Base-by-base conservation (phyloP, 1,284 basidiomycete species). In the Thecaphora frezii region DNA sequence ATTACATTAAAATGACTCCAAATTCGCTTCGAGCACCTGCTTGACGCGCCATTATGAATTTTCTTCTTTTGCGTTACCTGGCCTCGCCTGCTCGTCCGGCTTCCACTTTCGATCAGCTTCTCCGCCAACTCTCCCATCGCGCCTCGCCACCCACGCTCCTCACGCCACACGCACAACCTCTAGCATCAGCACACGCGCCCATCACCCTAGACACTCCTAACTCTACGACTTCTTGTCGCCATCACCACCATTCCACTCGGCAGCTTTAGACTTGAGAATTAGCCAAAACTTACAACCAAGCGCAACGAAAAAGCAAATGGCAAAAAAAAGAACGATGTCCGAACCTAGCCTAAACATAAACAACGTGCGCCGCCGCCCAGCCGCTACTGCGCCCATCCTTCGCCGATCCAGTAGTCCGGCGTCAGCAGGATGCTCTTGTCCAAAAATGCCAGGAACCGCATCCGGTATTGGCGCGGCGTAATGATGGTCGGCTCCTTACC, bases 401-500 rank as follows among this genome's bases (percentile, higher is more conserved):
- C 57, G 24, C 46, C 50, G 19, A 70, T 48, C 74, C 74, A 76
- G 23, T 66, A 62, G 56, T 76, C 74, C 7, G 74, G 74, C 46
- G 72, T 68, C 37, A 70, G 45, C 44, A 78, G 49, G 44, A 76
- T 54, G 39, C 60, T 56, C 33, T 60, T 58, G 43, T 77, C 76
- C 25, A 79, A 62, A 51, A 77, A 79, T n/a, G 69, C 62, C 44
- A 76, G 46, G 62, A 79, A 79, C 21, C 77, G 63, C 38, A 56
- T 67, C 30, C 74, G 64, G 57, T 79, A 79, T 53, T 76, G 74
- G 36, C 65, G 65, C 37, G 77, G 77, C 24, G 73, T 74, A 33
- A 78, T 76, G 53, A 77, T 70, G 24, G 75, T 77, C 23, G 75
- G 75, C 47, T 71, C 74, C 45, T 71, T 71, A 21, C 73, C 71